Conservation (phyloP, 2,329 filamentous ascomycete genomes). For the Pseudogymnoascus sp. region DNA sequence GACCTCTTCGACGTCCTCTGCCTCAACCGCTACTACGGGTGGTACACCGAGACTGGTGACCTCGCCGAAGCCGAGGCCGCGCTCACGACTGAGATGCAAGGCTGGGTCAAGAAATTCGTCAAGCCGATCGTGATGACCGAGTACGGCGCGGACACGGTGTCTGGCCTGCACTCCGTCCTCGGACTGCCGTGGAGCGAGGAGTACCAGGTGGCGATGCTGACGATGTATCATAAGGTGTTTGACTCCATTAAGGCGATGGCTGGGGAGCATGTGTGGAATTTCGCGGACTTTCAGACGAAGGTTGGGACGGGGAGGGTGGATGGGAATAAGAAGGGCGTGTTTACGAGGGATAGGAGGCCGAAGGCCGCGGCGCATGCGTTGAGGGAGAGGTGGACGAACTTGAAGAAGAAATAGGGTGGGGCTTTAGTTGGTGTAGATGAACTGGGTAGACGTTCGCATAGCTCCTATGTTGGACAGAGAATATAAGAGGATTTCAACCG, state of each 20-base stretch:
- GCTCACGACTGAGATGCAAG: conserved; percentile 20
- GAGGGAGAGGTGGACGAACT: conserved; percentile 15
- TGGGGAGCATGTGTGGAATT: conserved; percentile 26
- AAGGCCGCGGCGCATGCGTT: conserved; percentile 17
- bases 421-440: background rate
- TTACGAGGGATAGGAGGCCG: conserved; percentile 19
- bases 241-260: conserved; percentile 22
- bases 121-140: conserved; percentile 27
- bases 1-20: conserved; percentile 25
- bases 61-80: conserved; percentile 19
- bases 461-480: background rate
- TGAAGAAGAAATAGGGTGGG: background rate
- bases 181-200: conserved; percentile 26
- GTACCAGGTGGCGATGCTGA: conserved; percentile 21
- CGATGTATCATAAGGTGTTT: conserved; percentile 26
- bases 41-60: conserved; percentile 22
- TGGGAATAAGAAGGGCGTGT: conserved; percentile 24
- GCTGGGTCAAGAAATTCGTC: conserved; percentile 21
- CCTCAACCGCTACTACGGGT: conserved; percentile 26
- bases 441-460: background rate
- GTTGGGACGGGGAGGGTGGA: conserved; percentile 12
- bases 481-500: background rate
- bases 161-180: conserved; percentile 22
- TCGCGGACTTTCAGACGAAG: conserved; percentile 21
- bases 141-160: conserved; percentile 25